phyloP scores from a whole-genome alignment of 768 basidiomycete species.

The Leccinellum albellum region DNA sequence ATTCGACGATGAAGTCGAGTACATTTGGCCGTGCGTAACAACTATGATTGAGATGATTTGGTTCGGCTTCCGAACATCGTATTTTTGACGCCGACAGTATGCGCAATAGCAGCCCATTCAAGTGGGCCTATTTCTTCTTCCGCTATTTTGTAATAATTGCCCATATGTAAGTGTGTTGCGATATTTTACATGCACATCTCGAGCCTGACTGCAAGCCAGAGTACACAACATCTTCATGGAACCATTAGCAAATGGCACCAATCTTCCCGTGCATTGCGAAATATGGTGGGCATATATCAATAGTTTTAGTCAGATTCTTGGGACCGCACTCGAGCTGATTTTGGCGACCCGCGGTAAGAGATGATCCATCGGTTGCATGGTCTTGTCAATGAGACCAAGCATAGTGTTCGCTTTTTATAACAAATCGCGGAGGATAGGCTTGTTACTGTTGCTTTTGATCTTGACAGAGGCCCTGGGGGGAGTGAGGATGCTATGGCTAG shows the following conservation, averaged over 20 bases:
- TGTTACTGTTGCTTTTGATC: conserved; percentile 6
- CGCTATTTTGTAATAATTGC: conserved; percentile 13
- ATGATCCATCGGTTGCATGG: not conserved
- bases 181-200: not conserved
- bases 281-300: conserved; percentile 11
- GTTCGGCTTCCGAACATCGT: not conserved
- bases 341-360: conserved; percentile 17
- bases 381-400: not conserved
- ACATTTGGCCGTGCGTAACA: conserved; percentile 14
- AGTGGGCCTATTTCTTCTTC: conserved; percentile 29
- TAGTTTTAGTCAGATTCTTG: conserved; percentile 4
- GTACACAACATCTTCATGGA: conserved; percentile 12
- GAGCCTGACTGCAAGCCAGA: conserved; percentile 1
- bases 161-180: conserved; percentile 15
- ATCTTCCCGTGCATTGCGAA: conserved; percentile 5
- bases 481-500: not conserved
- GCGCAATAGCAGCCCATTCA: conserved; percentile 17
- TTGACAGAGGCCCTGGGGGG: not conserved
- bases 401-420: conserved; percentile 22
- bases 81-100: conserved; percentile 14
- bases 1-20: conserved; percentile 17
- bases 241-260: conserved; percentile 7
- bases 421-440: conserved; percentile 9
- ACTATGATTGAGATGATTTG: not conserved
- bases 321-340: conserved; percentile 12